Base-by-base conservation (phyloP, 2,329 filamentous ascomycete genomes). In the Ambrosiella beaveri region DNA sequence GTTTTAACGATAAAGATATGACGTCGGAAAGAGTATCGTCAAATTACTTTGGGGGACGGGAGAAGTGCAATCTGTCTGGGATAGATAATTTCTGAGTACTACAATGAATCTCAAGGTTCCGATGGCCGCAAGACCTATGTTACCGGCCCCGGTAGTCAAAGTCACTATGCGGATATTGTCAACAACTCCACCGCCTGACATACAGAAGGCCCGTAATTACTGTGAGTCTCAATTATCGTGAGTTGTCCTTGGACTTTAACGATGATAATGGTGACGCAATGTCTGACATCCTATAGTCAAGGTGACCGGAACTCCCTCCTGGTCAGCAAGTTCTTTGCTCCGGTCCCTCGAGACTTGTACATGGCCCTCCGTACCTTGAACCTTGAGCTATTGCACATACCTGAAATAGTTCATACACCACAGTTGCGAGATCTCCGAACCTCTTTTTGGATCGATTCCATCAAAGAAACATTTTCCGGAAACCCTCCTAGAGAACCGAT, bases 341-440 rank as follows among this genome's bases (percentile, higher is more conserved):
- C 74, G 2, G 76, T 83, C 37, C 78, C 85, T 11, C 83, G 82
- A 65, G 84, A 94, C 70, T 85, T 88, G 63, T 96, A 97, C 71
- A 80, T 95, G 64, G 88, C 90, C 60, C 81, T 98, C 59, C 86
- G 91, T 62, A 86, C 90, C 55, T 82, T 98, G 69, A 98, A 98
- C 68, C 79, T 97, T 65, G 91, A 96, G 69, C 80, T 96, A 61
- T 87, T 91, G 50, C 81, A 87, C 59, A 85, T 97, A 62, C 88
- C 93, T 59, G 91, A 97, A 70, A 82, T 86, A 11, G 90, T 93
- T 17, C 93, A 87, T 52, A 93, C 86, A 61, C 81, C 86, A n/a
- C 85, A 84, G 3, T 86, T 97, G 61, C 91, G 88, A 54, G 77
- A 84, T 56, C 82, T 97, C 76, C 88, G 93, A 63, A 84, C 95